These are phyloP conservation scores for Dipteronia dyeriana DNA, from an alignment of 345 rosid genomes.

Conservation along the genomic window DNA sequence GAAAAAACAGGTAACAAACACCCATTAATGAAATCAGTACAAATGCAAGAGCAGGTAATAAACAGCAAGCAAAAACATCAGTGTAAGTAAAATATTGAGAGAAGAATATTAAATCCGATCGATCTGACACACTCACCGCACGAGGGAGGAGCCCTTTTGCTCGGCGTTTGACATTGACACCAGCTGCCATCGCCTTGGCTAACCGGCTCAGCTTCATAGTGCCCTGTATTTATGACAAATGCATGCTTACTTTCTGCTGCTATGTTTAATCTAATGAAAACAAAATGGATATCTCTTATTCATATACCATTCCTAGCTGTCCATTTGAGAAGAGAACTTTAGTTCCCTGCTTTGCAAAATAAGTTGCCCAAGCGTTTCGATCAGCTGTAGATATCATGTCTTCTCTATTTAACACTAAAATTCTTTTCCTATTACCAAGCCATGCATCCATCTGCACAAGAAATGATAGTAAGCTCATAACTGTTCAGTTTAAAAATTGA, in stretches of 20 bases:
- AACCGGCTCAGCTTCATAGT: conserved; percentile 74
- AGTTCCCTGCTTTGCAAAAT: conserved; percentile 75
- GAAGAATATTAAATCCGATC: background rate
- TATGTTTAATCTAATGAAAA: conserved; percentile 5
- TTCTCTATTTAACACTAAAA: conserved; percentile 87
- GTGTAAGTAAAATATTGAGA: background rate
- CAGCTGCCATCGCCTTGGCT: conserved; percentile 71
- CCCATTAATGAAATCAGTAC: background rate
- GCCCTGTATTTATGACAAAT: conserved; percentile 50
- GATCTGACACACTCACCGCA: conserved; percentile 44
- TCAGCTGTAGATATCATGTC: conserved; percentile 89
- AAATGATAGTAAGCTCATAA: background rate
- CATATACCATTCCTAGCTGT: conserved; percentile 72
- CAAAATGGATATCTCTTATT: background rate
- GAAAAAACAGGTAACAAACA: background rate
- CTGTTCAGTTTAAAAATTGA: background rate
- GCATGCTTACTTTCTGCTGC: conserved; percentile 11
- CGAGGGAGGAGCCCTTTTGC: conserved; percentile 93
- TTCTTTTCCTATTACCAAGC: conserved; percentile 90
- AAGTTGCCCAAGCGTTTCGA: conserved; percentile 93
- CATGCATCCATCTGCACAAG: conserved; percentile 76
- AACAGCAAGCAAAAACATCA: background rate
- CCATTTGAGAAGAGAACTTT: conserved; percentile 81
- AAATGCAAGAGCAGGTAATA: background rate
- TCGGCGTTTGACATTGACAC: conserved; percentile 76